phyloP scores from a whole-genome alignment of 768 basidiomycete genomes.

The Pulveroboletus sp. region DNA sequence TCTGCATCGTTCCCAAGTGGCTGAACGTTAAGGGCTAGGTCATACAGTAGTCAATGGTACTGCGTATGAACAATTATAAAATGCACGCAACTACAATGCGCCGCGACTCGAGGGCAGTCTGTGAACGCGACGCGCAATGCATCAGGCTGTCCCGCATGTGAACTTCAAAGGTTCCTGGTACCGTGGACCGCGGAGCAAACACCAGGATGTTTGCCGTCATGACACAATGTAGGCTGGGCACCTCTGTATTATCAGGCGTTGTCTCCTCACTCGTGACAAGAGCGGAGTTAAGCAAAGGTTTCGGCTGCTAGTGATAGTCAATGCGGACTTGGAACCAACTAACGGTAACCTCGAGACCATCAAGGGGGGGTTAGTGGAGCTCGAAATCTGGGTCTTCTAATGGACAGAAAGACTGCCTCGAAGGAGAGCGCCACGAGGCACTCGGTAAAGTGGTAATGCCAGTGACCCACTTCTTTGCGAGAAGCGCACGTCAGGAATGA shows the following conservation, averaged over 20 bases:
- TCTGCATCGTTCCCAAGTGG: no score
- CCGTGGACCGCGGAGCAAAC: background rate
- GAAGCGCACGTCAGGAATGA: background rate
- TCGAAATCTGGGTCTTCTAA: background rate
- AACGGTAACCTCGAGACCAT: background rate
- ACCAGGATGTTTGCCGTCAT: background rate
- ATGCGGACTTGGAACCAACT: background rate
- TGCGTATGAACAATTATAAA: no score
- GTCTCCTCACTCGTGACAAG: no score
- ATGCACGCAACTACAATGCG: no score
- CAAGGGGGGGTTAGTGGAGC: background rate
- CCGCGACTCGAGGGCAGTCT: no score
- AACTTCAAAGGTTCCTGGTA: background rate
- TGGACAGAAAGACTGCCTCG: background rate
- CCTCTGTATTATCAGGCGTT: background rate
- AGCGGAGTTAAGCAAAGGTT: no score
- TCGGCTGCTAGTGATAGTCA: background rate
- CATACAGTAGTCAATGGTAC: no score
- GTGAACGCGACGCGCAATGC: no score
- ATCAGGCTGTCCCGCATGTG: no score
- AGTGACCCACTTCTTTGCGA: background rate
- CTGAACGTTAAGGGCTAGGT: no score
- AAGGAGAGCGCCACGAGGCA: background rate
- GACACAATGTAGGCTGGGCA: background rate
- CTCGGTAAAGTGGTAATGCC: background rate